phyloP scores from a whole-genome alignment of 495 filamentous ascomycete genomes.

The Chlorociboria aeruginascens region DNA sequence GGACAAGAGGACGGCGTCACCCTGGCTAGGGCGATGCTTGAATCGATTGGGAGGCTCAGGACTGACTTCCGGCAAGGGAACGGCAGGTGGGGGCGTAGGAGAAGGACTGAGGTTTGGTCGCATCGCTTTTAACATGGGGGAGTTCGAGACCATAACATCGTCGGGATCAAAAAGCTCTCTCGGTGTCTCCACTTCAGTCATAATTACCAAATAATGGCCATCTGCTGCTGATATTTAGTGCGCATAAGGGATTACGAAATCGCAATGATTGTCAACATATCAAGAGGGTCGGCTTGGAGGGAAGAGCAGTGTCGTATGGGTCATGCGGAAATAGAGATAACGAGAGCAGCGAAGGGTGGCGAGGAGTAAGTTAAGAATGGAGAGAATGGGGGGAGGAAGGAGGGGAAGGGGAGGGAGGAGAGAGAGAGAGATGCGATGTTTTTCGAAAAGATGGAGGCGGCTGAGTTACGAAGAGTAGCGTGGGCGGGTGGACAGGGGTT shows the following conservation, averaged over 20 bases:
- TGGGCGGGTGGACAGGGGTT: background rate
- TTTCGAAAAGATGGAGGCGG: background rate
- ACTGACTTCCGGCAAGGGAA: background rate
- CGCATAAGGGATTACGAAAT: too few relatives aligned
- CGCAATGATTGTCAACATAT: too few relatives aligned
- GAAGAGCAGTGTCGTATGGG: too few relatives aligned
- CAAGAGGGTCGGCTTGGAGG: too few relatives aligned
- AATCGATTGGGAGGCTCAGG: background rate
- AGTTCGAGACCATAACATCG: background rate
- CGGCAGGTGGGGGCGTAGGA: background rate
- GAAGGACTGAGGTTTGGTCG: background rate
- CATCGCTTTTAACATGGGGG: background rate
- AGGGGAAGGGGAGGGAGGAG: background rate
- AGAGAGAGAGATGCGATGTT: background rate
- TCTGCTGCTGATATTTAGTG: too few relatives aligned
- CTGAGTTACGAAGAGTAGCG: background rate
- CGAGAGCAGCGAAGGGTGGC: too few relatives aligned
- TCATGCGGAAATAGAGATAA: too few relatives aligned
- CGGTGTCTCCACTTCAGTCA: too few relatives aligned
- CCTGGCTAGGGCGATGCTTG: constrained; percentile 21
- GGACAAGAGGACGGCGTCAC: constrained; percentile 42
- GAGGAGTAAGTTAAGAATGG: background rate
- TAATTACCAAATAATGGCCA: too few relatives aligned
- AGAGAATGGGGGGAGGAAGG: background rate
- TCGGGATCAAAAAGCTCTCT: background rate